Percentiles rank a stretch among this genome's conserved stretches.
Evolutionary conservation across 257 asterid species (phyloP).

Genomic region (Prunella vulgaris): DNA sequence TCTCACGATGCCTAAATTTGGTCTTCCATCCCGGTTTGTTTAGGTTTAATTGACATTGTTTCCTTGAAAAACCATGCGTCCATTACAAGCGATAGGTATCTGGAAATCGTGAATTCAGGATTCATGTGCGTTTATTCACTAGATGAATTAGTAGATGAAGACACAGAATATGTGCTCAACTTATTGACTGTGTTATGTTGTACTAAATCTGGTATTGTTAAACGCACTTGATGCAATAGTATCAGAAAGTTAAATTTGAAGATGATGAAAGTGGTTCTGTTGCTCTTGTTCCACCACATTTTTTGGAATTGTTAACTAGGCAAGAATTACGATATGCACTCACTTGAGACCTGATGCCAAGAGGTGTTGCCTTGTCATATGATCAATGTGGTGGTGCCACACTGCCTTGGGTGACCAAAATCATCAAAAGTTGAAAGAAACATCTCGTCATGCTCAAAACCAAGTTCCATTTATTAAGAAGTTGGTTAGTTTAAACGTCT

Average conservation of each 20-base stretch:
- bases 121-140: neutral
- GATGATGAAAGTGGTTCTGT: conserved; percentile 2
- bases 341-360: no score
- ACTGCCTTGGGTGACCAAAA: neutral
- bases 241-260: neutral
- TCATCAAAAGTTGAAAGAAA: neutral
- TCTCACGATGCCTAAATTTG: neutral
- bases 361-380: no score
- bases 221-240: neutral
- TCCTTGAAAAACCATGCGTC: neutral
- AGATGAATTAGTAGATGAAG: neutral
- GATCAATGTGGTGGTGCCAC: no score
- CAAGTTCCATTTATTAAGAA: neutral
- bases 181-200: neutral
- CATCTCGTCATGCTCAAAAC: neutral
- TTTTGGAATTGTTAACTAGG: neutral
- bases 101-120: neutral
- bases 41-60: neutral
- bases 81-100: neutral
- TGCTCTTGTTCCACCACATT: conserved; percentile 1
- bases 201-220: no score
- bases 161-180: neutral
- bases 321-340: neutral
- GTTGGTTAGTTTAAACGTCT: neutral
- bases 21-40: neutral